Evolutionary conservation across 352 stramenopile genomes (phyloP).

Genomic region (Phytophthora multivora): DNA sequence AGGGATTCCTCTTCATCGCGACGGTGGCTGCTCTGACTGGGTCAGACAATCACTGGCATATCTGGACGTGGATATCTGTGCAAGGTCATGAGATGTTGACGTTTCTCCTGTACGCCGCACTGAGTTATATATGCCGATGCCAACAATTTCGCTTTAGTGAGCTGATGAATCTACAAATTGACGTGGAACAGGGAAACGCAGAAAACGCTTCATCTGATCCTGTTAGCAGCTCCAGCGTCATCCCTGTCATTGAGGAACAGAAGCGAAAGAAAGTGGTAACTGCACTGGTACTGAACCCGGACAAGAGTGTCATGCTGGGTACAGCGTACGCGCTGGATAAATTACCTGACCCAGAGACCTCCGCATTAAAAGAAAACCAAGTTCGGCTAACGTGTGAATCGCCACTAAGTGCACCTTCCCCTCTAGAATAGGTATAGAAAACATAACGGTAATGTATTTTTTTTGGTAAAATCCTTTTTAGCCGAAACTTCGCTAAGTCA

Average conservation of each 20-base stretch:
- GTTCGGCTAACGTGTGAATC: not conserved
- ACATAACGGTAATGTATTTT: too few species aligned
- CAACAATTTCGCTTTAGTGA: conserved; percentile 59
- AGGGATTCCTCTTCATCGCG: conserved; percentile 47
- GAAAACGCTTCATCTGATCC: conserved; percentile 5
- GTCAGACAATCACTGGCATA: conserved; percentile 32
- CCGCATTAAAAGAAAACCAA: conserved; percentile 1
- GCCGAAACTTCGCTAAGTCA: too few species aligned
- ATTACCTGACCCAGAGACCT: not conserved
- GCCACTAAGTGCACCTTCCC: not conserved
- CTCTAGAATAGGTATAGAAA: too few species aligned
- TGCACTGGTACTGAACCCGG: conserved; percentile 21
- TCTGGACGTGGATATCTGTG: conserved; percentile 44
- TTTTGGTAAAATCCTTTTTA: too few species aligned
- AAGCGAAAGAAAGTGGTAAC: conserved; percentile 25
- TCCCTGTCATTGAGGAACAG: conserved; percentile 11
- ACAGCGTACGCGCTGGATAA: conserved; percentile 32
- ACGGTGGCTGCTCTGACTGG: conserved; percentile 45
- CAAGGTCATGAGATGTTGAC: conserved; percentile 49
- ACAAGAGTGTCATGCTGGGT: conserved; percentile 33
- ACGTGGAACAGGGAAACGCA: not conserved
- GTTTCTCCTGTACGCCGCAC: conserved; percentile 40
- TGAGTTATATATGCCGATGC: conserved; percentile 63
- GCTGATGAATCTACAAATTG: conserved; percentile 33
- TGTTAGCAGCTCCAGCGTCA: conserved; percentile 8